Percentiles rank a stretch among this genome's conserved stretches.
Conservation (phyloP, 1,139 yeast species). For the Debaryomycetaceae sp. region DNA sequence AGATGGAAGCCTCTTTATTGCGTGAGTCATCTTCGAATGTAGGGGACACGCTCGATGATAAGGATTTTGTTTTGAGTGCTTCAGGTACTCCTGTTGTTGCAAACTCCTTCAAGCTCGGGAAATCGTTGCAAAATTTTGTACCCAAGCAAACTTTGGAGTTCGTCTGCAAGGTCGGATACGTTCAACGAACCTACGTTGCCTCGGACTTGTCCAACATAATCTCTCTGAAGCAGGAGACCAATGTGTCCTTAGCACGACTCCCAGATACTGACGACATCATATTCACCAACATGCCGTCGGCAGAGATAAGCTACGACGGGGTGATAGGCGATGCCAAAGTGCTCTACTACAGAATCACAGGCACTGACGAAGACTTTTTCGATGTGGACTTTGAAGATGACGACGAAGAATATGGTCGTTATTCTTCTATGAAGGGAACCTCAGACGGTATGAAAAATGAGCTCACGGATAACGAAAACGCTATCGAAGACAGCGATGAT, state of each 20-base stretch:
- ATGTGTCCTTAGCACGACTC: constrained; percentile 28
- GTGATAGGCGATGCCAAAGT: constrained; percentile 76
- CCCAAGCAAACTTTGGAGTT: constrained; percentile 78
- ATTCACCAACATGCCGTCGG: constrained; percentile 71
- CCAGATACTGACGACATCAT: constrained; percentile 45
- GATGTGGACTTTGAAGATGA: constrained; percentile 96
- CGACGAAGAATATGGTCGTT: constrained; percentile 38
- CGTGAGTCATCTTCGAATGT: constrained; percentile 65
- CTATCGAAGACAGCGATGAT: constrained; percentile 43
- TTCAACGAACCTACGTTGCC: constrained; percentile 60
- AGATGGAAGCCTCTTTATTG: constrained; percentile 73
- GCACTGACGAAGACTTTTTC: constrained; percentile 91
- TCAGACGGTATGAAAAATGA: constrained; percentile 5
- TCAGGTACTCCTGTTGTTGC: constrained; percentile 64
- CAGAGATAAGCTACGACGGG: constrained; percentile 90
- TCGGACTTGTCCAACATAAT: constrained; percentile 41
- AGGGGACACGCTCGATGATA: constrained; percentile 42
- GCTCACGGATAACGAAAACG: constrained; percentile 28
- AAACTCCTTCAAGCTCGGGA: constrained; percentile 82
- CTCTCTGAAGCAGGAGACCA: constrained; percentile 28
- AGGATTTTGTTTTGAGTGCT: constrained; percentile 51
- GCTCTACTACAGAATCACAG: constrained; percentile 74
- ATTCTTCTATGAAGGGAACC: constrained; percentile 7
- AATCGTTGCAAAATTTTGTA: constrained; percentile 76
- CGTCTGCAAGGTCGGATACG: constrained; percentile 73